Base-by-base conservation (phyloP, 108 stramenopile genomes). In the Conticribra guillardii region DNA sequence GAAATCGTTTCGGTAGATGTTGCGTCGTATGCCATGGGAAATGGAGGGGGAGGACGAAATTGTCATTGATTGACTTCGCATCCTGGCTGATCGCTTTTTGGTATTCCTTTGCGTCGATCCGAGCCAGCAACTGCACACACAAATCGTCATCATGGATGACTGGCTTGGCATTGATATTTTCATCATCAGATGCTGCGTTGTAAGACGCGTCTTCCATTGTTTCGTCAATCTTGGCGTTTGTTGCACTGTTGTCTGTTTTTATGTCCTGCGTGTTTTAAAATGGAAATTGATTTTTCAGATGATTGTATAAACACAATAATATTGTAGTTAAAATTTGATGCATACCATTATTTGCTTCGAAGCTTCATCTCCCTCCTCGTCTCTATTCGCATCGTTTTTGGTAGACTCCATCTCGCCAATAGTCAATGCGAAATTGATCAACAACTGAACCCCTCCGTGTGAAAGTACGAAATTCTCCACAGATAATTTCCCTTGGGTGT, bases 1-100 rank as follows among this genome's bases (percentile, higher is more conserved):
- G 68, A n/a, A 77, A 47, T 67, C 72, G 77, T 45, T 72, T 76
- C n/a, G 76, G 75, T 31, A 80, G 48, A 2, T 33, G 58, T 14
- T 60, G 54, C 53, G 26, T 45, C 41, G 44, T 24, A 44, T 64
- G 66, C 79, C 79, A 80, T 31, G 79, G 79, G 33, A 80, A 80
- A 53, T 65, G 54, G 14, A 51, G 60, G 15, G 79, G 79, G 17
- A 71, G 18, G 33, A 79, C 59, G 44, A 60, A 80, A 45, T 69
- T 73, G 22, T 68, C 54, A 27, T 55, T 73, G 54, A 80, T 69
- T 23, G 71, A 63, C 37, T 56, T 66, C 8, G 79, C 79, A 52
- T 80, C 79, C 61, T 66, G 64, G 33, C 58, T 22, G 4, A 80
- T 37, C 3, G 79, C 79, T 28, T 67, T 48, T 24, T 51, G 31